These are phyloP conservation scores for Boletus smithii DNA, from an alignment of 1,284 basidiomycete genomes.

Conservation along the genomic window DNA sequence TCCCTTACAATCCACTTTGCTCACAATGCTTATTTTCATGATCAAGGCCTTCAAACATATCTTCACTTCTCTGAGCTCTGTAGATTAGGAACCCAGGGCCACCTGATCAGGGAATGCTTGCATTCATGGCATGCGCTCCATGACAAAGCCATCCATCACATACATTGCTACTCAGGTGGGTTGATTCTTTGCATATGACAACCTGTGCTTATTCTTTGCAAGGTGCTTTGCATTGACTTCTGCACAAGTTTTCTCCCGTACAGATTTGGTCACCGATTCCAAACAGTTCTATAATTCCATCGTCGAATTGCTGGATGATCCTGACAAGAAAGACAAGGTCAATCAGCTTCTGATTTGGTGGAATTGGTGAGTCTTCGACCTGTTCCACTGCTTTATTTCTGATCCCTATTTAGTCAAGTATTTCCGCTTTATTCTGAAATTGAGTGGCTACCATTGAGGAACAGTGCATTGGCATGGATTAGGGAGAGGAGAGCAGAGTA, in stretches of 20 bases:
- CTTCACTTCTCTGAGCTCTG: conserved; percentile 5
- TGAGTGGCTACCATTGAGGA: too few species aligned
- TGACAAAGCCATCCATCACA: conserved; percentile 1
- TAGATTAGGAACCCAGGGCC: conserved; percentile 4
- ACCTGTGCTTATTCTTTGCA: too few species aligned
- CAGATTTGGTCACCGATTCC: neutral
- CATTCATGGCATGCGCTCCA: conserved; percentile 2
- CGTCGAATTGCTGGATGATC: neutral
- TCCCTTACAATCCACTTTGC: too few species aligned
- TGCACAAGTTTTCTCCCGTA: conserved; percentile 1
- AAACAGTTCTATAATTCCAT: conserved; percentile 4
- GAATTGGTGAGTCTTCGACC: too few species aligned
- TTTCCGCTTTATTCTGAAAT: too few species aligned
- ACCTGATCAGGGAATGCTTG: neutral
- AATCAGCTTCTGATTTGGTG: neutral
- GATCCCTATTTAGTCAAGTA: too few species aligned
- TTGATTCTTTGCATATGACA: too few species aligned
- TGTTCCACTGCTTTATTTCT: too few species aligned
- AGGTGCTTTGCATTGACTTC: conserved; percentile 2
- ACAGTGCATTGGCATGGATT: too few species aligned
- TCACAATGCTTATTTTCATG: too few species aligned
- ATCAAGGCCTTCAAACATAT: conserved; percentile 8
- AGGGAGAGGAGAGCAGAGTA: too few species aligned
- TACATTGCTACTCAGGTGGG: conserved; percentile 7
- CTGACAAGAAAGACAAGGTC: neutral